Evolutionary conservation across 306 rosid genomes (phyloP), one percentile per base, ranked within the genome.

Genomic region (Senna siamea): DNA sequence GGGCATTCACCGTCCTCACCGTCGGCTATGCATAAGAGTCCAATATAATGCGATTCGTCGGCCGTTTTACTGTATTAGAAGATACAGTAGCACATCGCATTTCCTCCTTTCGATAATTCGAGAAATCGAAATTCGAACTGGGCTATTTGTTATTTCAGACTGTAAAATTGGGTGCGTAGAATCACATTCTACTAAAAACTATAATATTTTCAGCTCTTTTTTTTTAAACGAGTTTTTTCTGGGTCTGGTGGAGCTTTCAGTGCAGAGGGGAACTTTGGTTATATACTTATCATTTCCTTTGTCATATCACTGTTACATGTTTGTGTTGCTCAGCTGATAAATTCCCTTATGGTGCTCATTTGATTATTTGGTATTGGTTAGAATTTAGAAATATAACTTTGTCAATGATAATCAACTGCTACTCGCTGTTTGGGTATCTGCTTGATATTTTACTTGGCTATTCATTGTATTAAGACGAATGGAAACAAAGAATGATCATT

Each of bases 401-500:
- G 38, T 69, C 52, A 40, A 34, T 52, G 61, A 53, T 11, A 50
- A 28, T 8, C 20, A 26, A 37, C 30, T 37, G 13, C n/a, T 37
- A 4, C 40, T 11, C 18, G 30, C 68, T 61, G 50, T 43, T 19
- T 11, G 9, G 7, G 5, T 11, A 59, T 12, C 22, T 34, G 66
- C 26, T 59, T 11, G 32, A 34, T 6, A 59, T n/a, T 30, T 30
- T 2, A 3, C 47, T n/a, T 34, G 23, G 53, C 34, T 40, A 12
- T 7, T 15, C 35, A 3, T n/a, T 58, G 71, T 18, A 30, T 68
- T 51, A 17, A 44, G 43, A 15, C 68, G 20, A 60, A 56, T 22
- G 56, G 34, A 74, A 46, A 70, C 57, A 26, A 6, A 32, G 17
- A 58, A 28, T 66, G 59, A 62, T 37, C 2, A 41, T 41, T 60